Evolutionary conservation across 129 eudicot species (phyloP), one percentile per base, ranked within the genome.

Genomic region (Centrapalus pauciflorus): DNA sequence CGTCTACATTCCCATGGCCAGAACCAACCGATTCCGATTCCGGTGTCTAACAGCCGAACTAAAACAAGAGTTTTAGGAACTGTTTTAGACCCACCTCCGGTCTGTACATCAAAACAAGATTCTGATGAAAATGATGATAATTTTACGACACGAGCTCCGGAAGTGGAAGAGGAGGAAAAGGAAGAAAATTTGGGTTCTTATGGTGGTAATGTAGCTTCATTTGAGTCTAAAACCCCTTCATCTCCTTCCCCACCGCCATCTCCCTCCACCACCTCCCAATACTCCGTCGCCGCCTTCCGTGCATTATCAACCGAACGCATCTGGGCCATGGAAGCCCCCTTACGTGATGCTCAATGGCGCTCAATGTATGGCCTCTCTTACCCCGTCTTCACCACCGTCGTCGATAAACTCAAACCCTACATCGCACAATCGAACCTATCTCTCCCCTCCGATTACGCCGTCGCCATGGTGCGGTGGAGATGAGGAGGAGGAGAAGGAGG

Each of bases 401-500:
- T 93, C 13, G 98, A 93, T 0, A 89, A 88, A 38, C 83, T 93
- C 2, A 93, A 93, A 74, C 96, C 98, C 58, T 87, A 79, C 74
- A 93, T 93, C 12, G 85, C 96, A 0, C 89, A 76, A 34, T 86
- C 89, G 0, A 88, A 93, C 70, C 82, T 93, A 51, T 88, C 96
- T 9, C 80, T 93, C 17, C 96, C 98, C 5, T 78, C 96, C 21
- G 98, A 93, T 55, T 93, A 93, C 74, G 98, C 96, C 48, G 98
- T 93, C 3, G 96, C 98, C 0, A 93, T 93, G 98, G 98, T 93
- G n/a, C n/a, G n/a, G n/a, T n/a, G n/a, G n/a, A n/a, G n/a, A n/a
- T n/a, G n/a, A n/a, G n/a, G n/a, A n/a, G n/a, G n/a, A n/a, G n/a
- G n/a, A n/a, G n/a, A n/a, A n/a, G n/a, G n/a, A n/a, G n/a, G n/a